These are phyloP conservation scores for Parsonsia alboflavescens DNA, from an alignment of 257 asterid genomes.

Conservation along the genomic window DNA sequence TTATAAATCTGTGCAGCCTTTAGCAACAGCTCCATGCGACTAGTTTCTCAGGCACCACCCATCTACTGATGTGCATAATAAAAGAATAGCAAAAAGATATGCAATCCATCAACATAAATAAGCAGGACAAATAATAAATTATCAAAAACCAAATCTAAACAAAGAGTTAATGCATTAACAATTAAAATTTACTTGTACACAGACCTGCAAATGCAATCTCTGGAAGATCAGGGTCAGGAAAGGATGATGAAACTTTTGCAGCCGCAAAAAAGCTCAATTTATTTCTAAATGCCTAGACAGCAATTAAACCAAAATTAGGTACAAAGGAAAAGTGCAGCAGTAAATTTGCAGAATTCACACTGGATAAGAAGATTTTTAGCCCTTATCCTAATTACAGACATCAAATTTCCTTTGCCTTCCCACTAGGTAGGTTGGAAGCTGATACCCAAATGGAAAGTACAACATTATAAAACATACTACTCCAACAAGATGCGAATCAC, in stretches of 20 bases:
- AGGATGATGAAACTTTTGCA: slow-evolving; percentile 88
- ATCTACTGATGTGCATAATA: not conserved
- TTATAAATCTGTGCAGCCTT: not conserved
- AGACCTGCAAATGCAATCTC: slow-evolving; percentile 99
- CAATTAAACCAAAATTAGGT: slow-evolving; percentile 18
- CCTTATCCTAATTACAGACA: not conserved
- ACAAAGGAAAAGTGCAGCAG: slow-evolving; percentile 2
- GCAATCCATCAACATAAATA: not conserved
- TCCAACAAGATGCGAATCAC: slow-evolving; percentile 12
- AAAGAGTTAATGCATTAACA: not conserved
- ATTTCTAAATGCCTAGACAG: slow-evolving; percentile 75
- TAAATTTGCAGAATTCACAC: not conserved
- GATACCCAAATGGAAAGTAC: not conserved
- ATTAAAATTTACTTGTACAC: not conserved
- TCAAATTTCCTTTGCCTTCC: not conserved
- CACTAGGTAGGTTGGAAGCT: not conserved
- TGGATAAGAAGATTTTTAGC: not conserved
- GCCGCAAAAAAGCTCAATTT: slow-evolving; percentile 88
- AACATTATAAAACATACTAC: not conserved
- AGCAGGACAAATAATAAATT: not conserved
- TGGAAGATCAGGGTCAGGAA: slow-evolving; percentile 85
- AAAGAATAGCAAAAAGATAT: not conserved
- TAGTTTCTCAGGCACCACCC: not conserved
- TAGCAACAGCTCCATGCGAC: not conserved
- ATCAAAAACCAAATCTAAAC: not conserved